Base-by-base conservation (phyloP, 2,329 filamentous ascomycete genomes). In the Pyrenochaeta sp. region DNA sequence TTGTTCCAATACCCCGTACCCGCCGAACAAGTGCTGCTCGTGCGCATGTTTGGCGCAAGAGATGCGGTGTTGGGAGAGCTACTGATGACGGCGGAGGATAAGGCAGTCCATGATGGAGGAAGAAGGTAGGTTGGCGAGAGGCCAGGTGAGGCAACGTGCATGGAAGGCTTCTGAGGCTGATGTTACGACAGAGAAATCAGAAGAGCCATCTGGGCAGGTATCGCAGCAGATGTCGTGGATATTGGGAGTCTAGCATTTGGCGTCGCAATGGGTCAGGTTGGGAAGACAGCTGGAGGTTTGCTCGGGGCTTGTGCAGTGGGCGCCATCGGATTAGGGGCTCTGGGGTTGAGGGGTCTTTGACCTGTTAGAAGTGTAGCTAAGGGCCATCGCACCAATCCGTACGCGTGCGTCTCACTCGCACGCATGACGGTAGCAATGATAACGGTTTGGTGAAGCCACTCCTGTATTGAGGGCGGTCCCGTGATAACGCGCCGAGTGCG, bases 51-150 rank as follows among this genome's bases (percentile, higher is more conserved):
- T 19, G 72, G 67, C 39, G 59, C 54, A 2, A 69, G 71, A 24
- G 71, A 72, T 7, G 13, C 59, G 3, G 58, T 65, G n/a, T 36
- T 73, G 12, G 71, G 69, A 5, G 70, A 63, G 48, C 59, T 72
- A 10, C 59, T 73, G 15, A 48, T 61, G 27, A 69, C 67, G 2
- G 66, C 67, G 12, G 62, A 69, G 45, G 61, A 69, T 50, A 65
- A 67, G 51, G 57, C 48, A 6, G 48, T 32, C 22, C 42, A 19
- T 8, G 58, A 61, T 48, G 52, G 61, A 42, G 61, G 56, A 27
- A 52, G 46, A n/a, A 46, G 49, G 46, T 40, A 46, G 40, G 47
- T 43, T 6, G 36, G 15, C 25, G 7, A 28, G 12, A 25, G 19
- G 5, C 9, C 19, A n/a, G 13, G 19, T n/a, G 32, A 30, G 9